A percentile compares a stretch with the other conserved stretches of the same genome.
Conservation (phyloP, 805 yeast genomes). For the Candida peoriensis region DNA sequence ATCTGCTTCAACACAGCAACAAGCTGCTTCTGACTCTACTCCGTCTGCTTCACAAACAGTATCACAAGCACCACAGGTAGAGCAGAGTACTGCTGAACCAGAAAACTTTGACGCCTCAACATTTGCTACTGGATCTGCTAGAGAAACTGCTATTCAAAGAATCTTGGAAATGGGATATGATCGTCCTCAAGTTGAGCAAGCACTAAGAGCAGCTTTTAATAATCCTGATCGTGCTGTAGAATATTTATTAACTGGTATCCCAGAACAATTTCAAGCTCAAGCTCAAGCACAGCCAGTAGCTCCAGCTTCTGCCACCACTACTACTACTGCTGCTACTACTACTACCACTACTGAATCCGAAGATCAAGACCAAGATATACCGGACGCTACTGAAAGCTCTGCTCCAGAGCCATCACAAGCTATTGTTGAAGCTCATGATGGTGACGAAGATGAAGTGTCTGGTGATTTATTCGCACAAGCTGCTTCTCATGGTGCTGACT, state of each 20-base stretch:
- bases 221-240: slow-evolving; percentile 99
- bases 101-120: slow-evolving; percentile 38
- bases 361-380: slow-evolving; percentile 2
- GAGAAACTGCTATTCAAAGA: slow-evolving; percentile 72
- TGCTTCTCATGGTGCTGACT: slow-evolving; percentile 32
- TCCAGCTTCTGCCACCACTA: slow-evolving; percentile 26
- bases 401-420: slow-evolving; percentile 23
- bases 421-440: slow-evolving; percentile 28
- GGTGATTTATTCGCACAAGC: slow-evolving; percentile 37
- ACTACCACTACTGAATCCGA: slow-evolving; percentile 17
- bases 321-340: slow-evolving; percentile 13
- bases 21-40: slow-evolving; percentile 18
- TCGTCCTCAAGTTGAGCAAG: slow-evolving; percentile 80
- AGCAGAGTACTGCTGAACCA: slow-evolving; percentile 20
- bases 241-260: slow-evolving; percentile 84
- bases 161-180: slow-evolving; percentile 97
- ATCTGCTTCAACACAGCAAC: slow-evolving; percentile 15
- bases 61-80: slow-evolving; percentile 17
- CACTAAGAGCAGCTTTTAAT: slow-evolving; percentile 91
- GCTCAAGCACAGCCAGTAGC: slow-evolving; percentile 21
- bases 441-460: slow-evolving; percentile 10
- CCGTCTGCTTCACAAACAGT: slow-evolving; percentile 18
- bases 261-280: slow-evolving; percentile 39
- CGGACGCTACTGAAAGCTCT: slow-evolving; percentile 5
- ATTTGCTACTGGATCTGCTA: slow-evolving; percentile 71